Base-by-base conservation (phyloP, 1,139 yeast genomes). In the Trichomonascaceae sp. region DNA sequence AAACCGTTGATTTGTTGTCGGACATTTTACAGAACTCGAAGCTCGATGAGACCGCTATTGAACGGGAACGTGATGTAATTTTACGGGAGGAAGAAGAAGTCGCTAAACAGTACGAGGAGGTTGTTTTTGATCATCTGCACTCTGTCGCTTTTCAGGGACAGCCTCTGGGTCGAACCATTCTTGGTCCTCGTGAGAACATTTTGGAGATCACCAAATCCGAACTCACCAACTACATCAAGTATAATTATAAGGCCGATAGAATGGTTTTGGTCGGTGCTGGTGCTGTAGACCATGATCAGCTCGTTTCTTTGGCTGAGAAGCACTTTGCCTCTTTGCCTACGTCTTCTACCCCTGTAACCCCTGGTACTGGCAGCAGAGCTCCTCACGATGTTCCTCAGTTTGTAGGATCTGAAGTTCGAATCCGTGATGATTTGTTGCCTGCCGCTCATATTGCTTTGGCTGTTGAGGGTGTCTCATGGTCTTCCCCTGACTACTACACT, bases 191-290 rank as follows among this genome's bases (percentile, higher is more conserved):
- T 58, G 89, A 87, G 59, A 85, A 90, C 71, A 93, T 93, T 66
- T 80, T 82, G 67, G 82, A 91, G 49, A 89, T 93, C 61, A 78
- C 85, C 61, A 79, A 89, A 66, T 74, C 78, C 13, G 96, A 95
- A 68, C 78, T 93, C 68, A 82, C 80, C 56, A 78, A 83, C 61
- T 93, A 91, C 71, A 93, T 93, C 66, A 75, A 80, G 50, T 82
- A 87, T 53, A 93, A 93, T 74, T 93, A 93, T 73, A 87, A 87
- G 67, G 96, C 98, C 43, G 98, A 95, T 71, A 79, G 99, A 66
- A 93, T 93, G 99, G 99, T 95, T 1, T 77, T 95, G 22, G 96
- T 91, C 47, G 98, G 97, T 39, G 89, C 96, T 1, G 99, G 99
- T 30, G 85, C 95, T 55, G 93, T 93, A 19, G 82, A 89, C 63